Conservation (phyloP, 306 rosid species). For the Fragaria vesca region DNA sequence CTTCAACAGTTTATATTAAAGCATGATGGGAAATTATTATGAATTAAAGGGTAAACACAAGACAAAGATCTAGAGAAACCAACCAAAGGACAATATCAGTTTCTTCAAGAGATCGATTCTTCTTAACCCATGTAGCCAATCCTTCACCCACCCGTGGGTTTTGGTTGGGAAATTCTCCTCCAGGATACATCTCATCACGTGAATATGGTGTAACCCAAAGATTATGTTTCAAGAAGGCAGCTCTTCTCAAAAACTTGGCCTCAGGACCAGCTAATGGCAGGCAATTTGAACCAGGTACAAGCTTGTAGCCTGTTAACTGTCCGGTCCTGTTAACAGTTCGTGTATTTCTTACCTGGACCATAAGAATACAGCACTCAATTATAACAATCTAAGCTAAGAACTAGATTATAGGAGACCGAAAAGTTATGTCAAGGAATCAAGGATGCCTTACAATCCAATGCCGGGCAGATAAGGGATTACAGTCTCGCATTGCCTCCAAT, state of each 20-base stretch:
- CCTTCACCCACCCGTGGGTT: constrained; percentile 84
- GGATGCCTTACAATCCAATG: constrained; percentile 80
- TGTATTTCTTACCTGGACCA: constrained; percentile 67
- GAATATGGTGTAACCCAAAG: constrained; percentile 81
- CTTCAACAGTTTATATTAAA: background rate
- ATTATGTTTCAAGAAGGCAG: constrained; percentile 81
- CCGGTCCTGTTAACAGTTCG: constrained; percentile 74
- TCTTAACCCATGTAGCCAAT: constrained; percentile 73
- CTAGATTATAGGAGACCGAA: background rate
- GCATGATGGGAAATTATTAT: background rate
- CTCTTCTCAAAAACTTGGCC: constrained; percentile 81
- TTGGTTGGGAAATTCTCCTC: constrained; percentile 89
- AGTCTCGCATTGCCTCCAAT: constrained; percentile 75
- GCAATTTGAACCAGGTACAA: constrained; percentile 82
- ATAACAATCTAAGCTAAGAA: constrained; percentile 2
- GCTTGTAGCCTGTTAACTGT: constrained; percentile 78
- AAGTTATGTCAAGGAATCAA: constrained; percentile 12
- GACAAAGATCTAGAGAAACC: constrained; percentile 21
- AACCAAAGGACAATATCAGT: constrained; percentile 71
- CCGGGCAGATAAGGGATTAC: constrained; percentile 73
- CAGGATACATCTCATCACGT: constrained; percentile 66
- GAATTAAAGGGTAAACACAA: background rate
- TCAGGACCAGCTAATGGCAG: constrained; percentile 70
- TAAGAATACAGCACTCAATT: constrained; percentile 10
- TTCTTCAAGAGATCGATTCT: constrained; percentile 71